phyloP scores from a whole-genome alignment of 1,284 basidiomycete species.

The Ustilago nuda region DNA sequence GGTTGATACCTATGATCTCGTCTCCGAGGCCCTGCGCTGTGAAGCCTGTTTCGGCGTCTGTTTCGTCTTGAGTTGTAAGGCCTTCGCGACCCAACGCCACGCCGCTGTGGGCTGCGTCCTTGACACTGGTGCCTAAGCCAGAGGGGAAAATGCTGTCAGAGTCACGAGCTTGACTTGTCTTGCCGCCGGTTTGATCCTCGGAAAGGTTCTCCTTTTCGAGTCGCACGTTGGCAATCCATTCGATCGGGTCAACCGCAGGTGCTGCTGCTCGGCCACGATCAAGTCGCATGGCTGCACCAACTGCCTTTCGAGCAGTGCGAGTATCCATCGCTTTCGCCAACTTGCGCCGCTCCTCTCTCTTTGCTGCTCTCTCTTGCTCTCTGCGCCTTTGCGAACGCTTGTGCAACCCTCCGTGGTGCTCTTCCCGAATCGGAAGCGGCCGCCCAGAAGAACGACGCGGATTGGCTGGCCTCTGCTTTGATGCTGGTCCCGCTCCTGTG shows the following conservation, averaged over 20 bases:
- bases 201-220: conserved; percentile 44
- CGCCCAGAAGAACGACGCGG: conserved; percentile 18
- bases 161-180: conserved; percentile 20
- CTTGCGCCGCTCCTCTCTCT: conserved; percentile 25
- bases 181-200: conserved; percentile 27
- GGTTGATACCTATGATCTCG: conserved; percentile 59
- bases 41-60: conserved; percentile 30
- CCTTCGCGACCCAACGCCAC: conserved; percentile 26
- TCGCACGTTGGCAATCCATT: conserved; percentile 58
- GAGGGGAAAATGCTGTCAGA: conserved; percentile 12
- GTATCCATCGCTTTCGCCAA: conserved; percentile 14
- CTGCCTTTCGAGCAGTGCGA: conserved; percentile 14
- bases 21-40: conserved; percentile 50
- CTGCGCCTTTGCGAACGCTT: conserved; percentile 16
- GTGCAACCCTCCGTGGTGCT: conserved; percentile 15
- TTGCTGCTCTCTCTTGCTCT: conserved; percentile 22
- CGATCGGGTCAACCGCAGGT: conserved; percentile 50
- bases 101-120: conserved; percentile 4
- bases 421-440: conserved; percentile 41
- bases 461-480: conserved; percentile 20
- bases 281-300: conserved; percentile 47
- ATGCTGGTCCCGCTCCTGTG: background rate
- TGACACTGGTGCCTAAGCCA: conserved; percentile 18
- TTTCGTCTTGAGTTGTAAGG: conserved; percentile 35
- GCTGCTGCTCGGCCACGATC: conserved; percentile 39